Evolutionary conservation across 495 filamentous ascomycete genomes (phyloP).

Genomic region (Podospora didyma): DNA sequence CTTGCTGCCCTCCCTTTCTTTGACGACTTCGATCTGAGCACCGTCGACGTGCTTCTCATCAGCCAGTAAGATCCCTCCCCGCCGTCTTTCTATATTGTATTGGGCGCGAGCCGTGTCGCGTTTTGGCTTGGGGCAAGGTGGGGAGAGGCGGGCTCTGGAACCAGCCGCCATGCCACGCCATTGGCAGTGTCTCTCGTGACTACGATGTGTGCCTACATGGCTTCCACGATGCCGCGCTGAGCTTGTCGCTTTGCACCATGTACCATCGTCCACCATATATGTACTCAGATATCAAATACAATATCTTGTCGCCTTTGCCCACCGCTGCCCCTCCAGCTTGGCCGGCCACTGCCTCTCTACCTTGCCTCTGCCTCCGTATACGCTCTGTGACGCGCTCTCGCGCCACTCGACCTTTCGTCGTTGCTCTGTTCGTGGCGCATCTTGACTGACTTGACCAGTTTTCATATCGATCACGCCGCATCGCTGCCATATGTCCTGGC

Average conservation of each 20-base stretch:
- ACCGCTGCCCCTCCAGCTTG: constrained; percentile 19
- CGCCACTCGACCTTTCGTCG: not conserved
- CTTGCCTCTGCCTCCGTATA: not conserved
- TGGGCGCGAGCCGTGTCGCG: constrained; percentile 10
- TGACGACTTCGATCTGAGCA: constrained; percentile 96
- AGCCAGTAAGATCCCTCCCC: constrained; percentile 75
- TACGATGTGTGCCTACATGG: not conserved
- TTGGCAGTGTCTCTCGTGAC: not conserved
- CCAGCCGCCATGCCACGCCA: constrained; percentile 5
- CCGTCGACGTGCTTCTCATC: constrained; percentile 92
- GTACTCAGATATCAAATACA: constrained; percentile 37
- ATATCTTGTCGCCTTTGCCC: constrained; percentile 23
- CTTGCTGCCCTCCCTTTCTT: constrained; percentile 93
- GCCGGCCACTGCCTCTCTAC: constrained; percentile 14
- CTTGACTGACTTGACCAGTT: constrained; percentile 55
- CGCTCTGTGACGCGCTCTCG: constrained; percentile 5
- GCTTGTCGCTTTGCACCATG: constrained; percentile 15
- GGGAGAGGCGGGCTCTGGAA: constrained; percentile 20
- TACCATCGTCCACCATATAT: constrained; percentile 20
- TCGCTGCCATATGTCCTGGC: constrained; percentile 94
- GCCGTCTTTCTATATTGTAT: constrained; percentile 6
- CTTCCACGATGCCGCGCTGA: not conserved
- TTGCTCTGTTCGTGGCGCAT: not conserved
- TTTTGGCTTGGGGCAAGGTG: constrained; percentile 18
- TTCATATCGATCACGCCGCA: constrained; percentile 95